phyloP scores from a whole-genome alignment of 169 alveolate species.

The Pseudocohnilembus persalinus region DNA sequence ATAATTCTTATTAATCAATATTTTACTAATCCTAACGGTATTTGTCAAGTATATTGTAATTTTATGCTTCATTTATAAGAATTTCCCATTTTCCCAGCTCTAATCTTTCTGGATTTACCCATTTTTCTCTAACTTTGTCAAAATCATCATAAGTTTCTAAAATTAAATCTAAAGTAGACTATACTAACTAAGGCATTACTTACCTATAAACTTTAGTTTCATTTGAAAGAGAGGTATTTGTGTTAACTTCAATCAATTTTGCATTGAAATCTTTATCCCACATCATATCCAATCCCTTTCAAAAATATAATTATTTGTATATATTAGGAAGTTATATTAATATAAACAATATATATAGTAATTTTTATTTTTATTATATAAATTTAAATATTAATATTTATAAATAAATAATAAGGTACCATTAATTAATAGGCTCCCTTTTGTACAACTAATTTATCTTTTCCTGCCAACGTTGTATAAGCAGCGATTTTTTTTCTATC shows the following conservation, averaged over 20 bases:
- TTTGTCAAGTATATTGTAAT: background rate
- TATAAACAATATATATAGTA: no score
- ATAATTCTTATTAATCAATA: no score
- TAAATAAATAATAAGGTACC: no score
- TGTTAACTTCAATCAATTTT: background rate
- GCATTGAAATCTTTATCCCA: background rate
- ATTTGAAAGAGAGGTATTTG: background rate
- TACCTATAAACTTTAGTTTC: background rate
- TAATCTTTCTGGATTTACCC: background rate
- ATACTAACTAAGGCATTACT: background rate
- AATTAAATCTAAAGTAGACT: background rate
- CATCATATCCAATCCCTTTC: background rate
- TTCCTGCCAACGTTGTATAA: background rate
- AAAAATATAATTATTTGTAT: no score
- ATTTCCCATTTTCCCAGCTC: constrained; percentile 22
- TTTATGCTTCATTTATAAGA: constrained; percentile 8
- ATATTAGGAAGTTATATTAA: no score
- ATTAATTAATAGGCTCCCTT: background rate
- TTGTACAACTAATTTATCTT: background rate
- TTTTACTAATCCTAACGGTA: background rate
- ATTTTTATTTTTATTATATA: no score
- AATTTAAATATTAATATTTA: no score
- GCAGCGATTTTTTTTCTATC: background rate
- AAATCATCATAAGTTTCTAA: background rate
- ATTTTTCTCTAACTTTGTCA: background rate